Base-by-base conservation (phyloP, 2,329 filamentous ascomycete genomes). In the Diaporthe ampelina region DNA sequence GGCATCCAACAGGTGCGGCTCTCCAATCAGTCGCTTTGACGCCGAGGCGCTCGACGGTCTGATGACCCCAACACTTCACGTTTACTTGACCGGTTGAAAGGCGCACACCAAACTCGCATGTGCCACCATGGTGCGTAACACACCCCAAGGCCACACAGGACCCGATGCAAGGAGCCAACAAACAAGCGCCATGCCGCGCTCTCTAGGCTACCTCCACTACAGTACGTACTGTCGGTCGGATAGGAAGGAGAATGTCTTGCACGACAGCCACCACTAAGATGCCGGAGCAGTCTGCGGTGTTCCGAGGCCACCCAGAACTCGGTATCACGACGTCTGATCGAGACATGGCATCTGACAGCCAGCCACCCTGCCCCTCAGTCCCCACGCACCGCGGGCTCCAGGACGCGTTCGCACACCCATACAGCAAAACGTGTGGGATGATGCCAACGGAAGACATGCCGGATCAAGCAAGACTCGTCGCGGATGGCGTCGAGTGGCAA, bases 401-500 rank as follows among this genome's bases (percentile, higher is more conserved):
- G 37, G 70, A 63, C 52, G 70, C 59, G 35, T 37, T 59, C 35
- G 48, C 48, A 43, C 8, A 15, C n/a, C 57, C 13, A 32, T 13
- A 13, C 13, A 13, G 37, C 15, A 40, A 40, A 13, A 43, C 19
- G 37, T 43, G 35, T 72, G 70, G 58, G 57, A 61, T 48, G 56
- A 61, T 61, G 56, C 69, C 59, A 29, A 71, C 69, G 43, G 56
- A 59, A 26, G 17, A 35, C 21, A 40, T 63, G 45, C 57, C 70
- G 17, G 63, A 72, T 63, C 32, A 59, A 63, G 57, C 57, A 63
- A 72, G 32, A 54, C 59, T 52, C 57, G 35, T 63, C 70, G 57
- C 48, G 70, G 29, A 63, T 72, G 70, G 57, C 70, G 70, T 72
- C n/a, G 57, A 72, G 70, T 72, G 70, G 70, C 57, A 63, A 72